Conservation (phyloP, 2,329 filamentous ascomycete genomes). For the Sclerotiophoma versabilis region DNA sequence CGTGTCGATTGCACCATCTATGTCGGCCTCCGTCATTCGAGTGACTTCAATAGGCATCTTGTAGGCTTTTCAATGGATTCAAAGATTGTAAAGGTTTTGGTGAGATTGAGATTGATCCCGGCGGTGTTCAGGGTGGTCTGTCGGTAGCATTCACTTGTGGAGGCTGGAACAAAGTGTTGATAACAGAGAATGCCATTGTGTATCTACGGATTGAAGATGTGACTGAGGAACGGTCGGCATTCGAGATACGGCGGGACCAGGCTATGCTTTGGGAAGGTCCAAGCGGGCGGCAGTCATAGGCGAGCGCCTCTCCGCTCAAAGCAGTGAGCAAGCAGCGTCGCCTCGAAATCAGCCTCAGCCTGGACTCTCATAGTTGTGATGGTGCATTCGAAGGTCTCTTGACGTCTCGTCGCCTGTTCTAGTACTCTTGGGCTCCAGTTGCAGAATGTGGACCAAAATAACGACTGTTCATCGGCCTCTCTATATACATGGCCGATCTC, state of each 20-base stretch:
- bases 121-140: not conserved
- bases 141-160: not conserved
- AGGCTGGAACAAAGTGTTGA: not conserved
- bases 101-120: too few relatives aligned
- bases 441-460: too few relatives aligned
- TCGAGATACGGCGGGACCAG: conserved; percentile 8
- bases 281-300: conserved; percentile 2
- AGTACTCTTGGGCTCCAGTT: too few relatives aligned
- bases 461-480: too few relatives aligned
- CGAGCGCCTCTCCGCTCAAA: not conserved
- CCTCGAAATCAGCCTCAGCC: too few relatives aligned
- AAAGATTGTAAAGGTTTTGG: not conserved
- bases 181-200: conserved; percentile 18
- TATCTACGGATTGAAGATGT: conserved; percentile 15
- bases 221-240: conserved; percentile 2
- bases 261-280: conserved; percentile 10
- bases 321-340: too few relatives aligned
- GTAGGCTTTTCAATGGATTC: not conserved
- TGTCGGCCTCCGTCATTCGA: conserved; percentile 64
- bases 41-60: conserved; percentile 61
- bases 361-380: too few relatives aligned
- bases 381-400: too few relatives aligned
- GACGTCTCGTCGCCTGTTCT: too few relatives aligned
- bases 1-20: conserved; percentile 68
- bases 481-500: too few relatives aligned